Evolutionary conservation across 1,284 basidiomycete genomes (phyloP), one percentile per base, ranked within the genome.

Genomic region (Stereum hirsutum): DNA sequence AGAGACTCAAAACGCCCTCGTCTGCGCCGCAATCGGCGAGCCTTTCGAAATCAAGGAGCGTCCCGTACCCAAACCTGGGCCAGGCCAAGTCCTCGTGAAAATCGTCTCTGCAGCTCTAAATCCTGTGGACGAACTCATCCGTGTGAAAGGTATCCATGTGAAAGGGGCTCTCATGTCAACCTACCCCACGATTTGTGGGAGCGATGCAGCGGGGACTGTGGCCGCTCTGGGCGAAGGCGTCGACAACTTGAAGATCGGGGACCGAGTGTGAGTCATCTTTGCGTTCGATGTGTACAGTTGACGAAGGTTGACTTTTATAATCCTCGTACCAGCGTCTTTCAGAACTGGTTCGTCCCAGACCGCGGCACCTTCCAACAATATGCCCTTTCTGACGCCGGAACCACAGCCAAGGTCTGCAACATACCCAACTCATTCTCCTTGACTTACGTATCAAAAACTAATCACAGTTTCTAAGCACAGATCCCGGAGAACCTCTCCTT

Each of bases 101-200:
- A 54, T 70, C 37, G 58, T 61, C 34, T 60, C 67, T 5, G 60
- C 62, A n/a, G 66, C 60, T 10, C 58, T 71, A 39, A 70, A 70
- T 47, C 68, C 68, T 3, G 54, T 62, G 36, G 69, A 71, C 39
- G 61, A 58, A 39, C 64, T 60, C 44, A 55, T 68, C 28, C 60
- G 59, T 37, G 55, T 47, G 15, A 52, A 49, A 36, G 63, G 57
- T 0, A 48, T 58, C 35, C 56, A 62, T 46, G 49, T 62, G 19
- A 54, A 59, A 31, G n/a, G n/a, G n/a, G n/a, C n/a, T n/a, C n/a
- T n/a, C n/a, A n/a, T n/a, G n/a, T n/a, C n/a, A n/a, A 5, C 8
- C 8, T 27, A 15, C n/a, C 69, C 71, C 1, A 57, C 61, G 1
- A 55, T 71, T 8, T 48, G 74, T 4, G 78, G 78, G 5, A 55